A percentile compares a stretch with the other conserved stretches of the same genome.
phyloP scores from a whole-genome alignment of 1,139 yeast species.

The Candida anutae region DNA sequence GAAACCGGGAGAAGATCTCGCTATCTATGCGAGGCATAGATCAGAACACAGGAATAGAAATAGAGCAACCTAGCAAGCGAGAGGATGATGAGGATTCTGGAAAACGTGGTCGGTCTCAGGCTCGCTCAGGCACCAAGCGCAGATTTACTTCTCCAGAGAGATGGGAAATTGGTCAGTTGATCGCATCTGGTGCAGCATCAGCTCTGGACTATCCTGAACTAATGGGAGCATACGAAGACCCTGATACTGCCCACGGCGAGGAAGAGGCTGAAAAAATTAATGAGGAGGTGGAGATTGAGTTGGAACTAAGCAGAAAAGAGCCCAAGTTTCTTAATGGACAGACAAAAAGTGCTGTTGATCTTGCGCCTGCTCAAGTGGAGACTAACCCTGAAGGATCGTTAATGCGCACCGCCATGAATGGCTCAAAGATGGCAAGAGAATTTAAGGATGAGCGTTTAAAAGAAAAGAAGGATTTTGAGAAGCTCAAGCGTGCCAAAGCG shows the following conservation, averaged over 20 bases:
- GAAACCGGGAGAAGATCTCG: slow-evolving; percentile 41
- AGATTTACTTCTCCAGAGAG: slow-evolving; percentile 77
- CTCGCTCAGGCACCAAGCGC: slow-evolving; percentile 17
- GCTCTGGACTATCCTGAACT: slow-evolving; percentile 69
- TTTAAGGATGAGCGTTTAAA: slow-evolving; percentile 52
- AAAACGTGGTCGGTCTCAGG: slow-evolving; percentile 3
- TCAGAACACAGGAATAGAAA: slow-evolving; percentile 49
- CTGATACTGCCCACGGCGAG: slow-evolving; percentile 20
- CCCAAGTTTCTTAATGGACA: slow-evolving; percentile 70
- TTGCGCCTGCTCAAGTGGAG: slow-evolving; percentile 49
- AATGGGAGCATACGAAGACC: slow-evolving; percentile 30
- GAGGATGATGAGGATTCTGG: slow-evolving; percentile 12
- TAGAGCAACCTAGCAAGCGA: no score
- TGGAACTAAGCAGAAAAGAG: slow-evolving; percentile 61
- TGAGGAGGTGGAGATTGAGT: slow-evolving; percentile 48
- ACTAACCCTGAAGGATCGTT: slow-evolving; percentile 77
- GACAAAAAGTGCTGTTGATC: slow-evolving; percentile 30
- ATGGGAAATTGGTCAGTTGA: slow-evolving; percentile 82
- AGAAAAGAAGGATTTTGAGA: slow-evolving; percentile 41
- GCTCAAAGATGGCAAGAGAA: slow-evolving; percentile 62
- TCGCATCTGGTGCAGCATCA: slow-evolving; percentile 69
- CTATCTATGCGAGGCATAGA: slow-evolving; percentile 72
- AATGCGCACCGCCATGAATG: slow-evolving; percentile 67
- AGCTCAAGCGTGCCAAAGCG: slow-evolving; percentile 18
- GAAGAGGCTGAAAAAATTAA: slow-evolving; percentile 5